Conservation (phyloP, 768 basidiomycete genomes). For the Myochromella boudieri region DNA sequence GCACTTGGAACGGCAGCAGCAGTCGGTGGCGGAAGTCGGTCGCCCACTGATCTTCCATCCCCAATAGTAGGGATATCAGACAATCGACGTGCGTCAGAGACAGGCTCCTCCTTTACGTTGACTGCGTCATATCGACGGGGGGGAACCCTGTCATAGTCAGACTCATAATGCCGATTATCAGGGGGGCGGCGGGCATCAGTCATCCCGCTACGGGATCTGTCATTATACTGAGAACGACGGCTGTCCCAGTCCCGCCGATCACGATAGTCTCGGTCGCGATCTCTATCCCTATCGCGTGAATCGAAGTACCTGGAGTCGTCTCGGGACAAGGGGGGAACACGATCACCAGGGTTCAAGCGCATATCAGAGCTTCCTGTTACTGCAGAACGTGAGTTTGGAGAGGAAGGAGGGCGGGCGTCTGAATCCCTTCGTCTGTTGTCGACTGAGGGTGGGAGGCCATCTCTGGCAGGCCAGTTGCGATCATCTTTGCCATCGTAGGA, state of each 20-base stretch:
- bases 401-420: slow-evolving; percentile 20
- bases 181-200: slow-evolving; percentile 39
- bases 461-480: slow-evolving; percentile 27
- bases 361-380: slow-evolving; percentile 14
- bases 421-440: slow-evolving; percentile 32
- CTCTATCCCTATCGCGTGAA: too few species aligned
- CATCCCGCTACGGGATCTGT: slow-evolving; percentile 20
- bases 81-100: slow-evolving; percentile 25
- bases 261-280: slow-evolving; percentile 32
- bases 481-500: slow-evolving; percentile 29
- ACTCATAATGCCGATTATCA: slow-evolving; percentile 49
- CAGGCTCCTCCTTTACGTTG: slow-evolving; percentile 22
- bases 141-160: slow-evolving; percentile 32
- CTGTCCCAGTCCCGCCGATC: slow-evolving; percentile 26
- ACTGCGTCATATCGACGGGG: slow-evolving; percentile 25
- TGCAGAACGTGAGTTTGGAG: slow-evolving; percentile 13
- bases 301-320: too few species aligned
- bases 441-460: slow-evolving; percentile 16
- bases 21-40: slow-evolving; percentile 14
- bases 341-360: slow-evolving; percentile 16
- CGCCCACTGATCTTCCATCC: too few species aligned
- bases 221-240: slow-evolving; percentile 37
- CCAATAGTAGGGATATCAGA: slow-evolving; percentile 34
- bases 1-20: too few species aligned
- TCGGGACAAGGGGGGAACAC: slow-evolving; percentile 21